These are phyloP conservation scores for Pythium monospermum DNA, from an alignment of 352 stramenopile species.

Conservation along the genomic window DNA sequence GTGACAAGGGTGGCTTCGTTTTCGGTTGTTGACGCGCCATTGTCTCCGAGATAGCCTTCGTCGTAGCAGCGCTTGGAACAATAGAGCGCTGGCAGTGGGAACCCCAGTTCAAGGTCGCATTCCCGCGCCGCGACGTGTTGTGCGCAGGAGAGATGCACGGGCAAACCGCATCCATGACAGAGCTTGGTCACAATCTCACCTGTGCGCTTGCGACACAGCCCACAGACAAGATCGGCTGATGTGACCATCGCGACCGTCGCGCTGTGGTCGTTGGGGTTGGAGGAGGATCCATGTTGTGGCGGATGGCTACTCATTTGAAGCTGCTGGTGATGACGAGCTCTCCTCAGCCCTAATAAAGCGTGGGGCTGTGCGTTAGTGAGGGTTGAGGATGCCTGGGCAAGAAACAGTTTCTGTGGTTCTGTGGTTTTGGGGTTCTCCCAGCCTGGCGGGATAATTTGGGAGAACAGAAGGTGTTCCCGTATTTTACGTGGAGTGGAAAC, in stretches of 20 bases:
- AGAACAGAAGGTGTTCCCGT: no score
- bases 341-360: conserved; percentile 16
- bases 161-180: conserved; percentile 29
- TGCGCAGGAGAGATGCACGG: conserved; percentile 34
- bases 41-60: conserved; percentile 11
- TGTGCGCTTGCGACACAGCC: conserved; percentile 33
- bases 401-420: not conserved
- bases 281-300: not conserved
- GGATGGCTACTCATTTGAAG: conserved; percentile 4
- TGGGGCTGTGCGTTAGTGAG: not conserved
- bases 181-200: conserved; percentile 27
- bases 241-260: conserved; percentile 9
- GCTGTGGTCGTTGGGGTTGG: conserved; percentile 5
- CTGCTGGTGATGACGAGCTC: conserved; percentile 1
- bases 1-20: not conserved
- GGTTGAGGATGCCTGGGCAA: conserved; percentile 3
- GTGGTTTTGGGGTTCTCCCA: no score
- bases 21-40: not conserved
- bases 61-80: conserved; percentile 46
- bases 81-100: conserved; percentile 24
- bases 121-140: conserved; percentile 31
- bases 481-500: no score
- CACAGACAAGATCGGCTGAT: conserved; percentile 20
- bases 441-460: no score
- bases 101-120: conserved; percentile 32